Base-by-base conservation (phyloP, 2,329 filamentous ascomycete species). In the Alternaria sp. region DNA sequence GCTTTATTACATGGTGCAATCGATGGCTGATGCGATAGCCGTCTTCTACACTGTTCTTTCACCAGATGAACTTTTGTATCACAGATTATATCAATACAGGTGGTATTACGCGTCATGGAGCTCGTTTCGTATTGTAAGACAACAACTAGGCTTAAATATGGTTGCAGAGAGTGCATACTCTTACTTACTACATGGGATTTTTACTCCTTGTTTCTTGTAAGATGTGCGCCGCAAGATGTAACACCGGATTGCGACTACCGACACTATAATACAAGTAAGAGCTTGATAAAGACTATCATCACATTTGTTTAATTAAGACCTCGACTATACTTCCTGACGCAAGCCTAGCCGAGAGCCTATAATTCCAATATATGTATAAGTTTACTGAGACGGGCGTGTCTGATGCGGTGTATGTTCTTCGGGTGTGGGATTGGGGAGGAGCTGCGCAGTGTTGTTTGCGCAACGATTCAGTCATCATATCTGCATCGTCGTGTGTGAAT, bases 261-360 rank as follows among this genome's bases (percentile, higher is more conserved):
- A n/a, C 0, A 37, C 33, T 37, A 0, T 10, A 0, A 37, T 37
- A 0, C 5, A 0, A 37, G 14, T n/a, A 37, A 1, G 14, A n/a
- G 0, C 33, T 37, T 9, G 7, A 37, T 37, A 37, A 37, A 37
- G 33, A 37, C 14, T 37, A 15, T 37, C 2, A n/a, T 37, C 2
- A 1, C 0, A 4, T 0, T 9, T n/a, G 5, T 37, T 0, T 15
- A n/a, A 9, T 37, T 37, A 1, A 9, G 15, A 5, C 33, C 15
- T 37, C 15, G 33, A 37, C 15, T 37, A 37, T n/a, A 8, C 33
- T 37, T 37, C 8, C 15, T 3, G 0, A 37, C 10, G 33, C 33
- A 15, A 37, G 33, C 15, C 33, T 37, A n/a, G 33, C 33, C 4
- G 2, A 2, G 14, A 37, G 30, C 7, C 30, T 37, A 37, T 3